phyloP scores from a whole-genome alignment of 352 stramenopile species.

The Globisporangium middletonii region DNA sequence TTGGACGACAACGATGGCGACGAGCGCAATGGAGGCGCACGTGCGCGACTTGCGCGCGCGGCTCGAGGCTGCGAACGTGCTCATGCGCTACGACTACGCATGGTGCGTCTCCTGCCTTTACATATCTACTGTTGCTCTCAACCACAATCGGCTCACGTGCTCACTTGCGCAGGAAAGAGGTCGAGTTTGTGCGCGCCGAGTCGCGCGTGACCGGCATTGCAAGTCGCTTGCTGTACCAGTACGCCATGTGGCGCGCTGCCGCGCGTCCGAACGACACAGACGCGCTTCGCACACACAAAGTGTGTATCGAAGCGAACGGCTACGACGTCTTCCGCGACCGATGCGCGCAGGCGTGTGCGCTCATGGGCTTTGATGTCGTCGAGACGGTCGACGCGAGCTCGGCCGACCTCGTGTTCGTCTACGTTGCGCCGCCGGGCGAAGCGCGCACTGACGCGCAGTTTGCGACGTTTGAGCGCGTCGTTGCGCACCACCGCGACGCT shows the following conservation, averaged over 20 bases:
- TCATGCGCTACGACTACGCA: constrained; percentile 86
- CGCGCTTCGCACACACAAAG: constrained; percentile 13
- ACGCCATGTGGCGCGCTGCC: constrained; percentile 36
- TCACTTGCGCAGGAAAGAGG: constrained; percentile 38
- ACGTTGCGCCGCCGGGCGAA: constrained; percentile 47
- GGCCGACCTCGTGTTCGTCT: constrained; percentile 56
- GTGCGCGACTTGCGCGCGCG: constrained; percentile 25
- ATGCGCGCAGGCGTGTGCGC: constrained; percentile 25
- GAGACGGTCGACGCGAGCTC: constrained; percentile 3
- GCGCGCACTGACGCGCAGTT: constrained; percentile 32
- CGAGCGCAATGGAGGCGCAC: background rate
- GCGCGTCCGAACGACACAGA: background rate
- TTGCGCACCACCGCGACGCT: constrained; percentile 11
- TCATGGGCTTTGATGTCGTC: constrained; percentile 50
- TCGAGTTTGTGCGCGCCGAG: constrained; percentile 46
- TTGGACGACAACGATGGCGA: background rate
- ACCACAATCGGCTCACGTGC: too few species aligned
- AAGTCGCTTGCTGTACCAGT: constrained; percentile 71
- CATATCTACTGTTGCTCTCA: too few species aligned
- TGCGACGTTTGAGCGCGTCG: constrained; percentile 33
- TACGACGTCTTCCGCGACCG: constrained; percentile 41
- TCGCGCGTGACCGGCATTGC: constrained; percentile 48
- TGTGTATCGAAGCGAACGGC: constrained; percentile 46
- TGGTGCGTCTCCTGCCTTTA: constrained; percentile 28
- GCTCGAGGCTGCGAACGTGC: constrained; percentile 39